Base-by-base conservation (phyloP, 2,329 filamentous ascomycete species). In the Xylariaceae sp. region DNA sequence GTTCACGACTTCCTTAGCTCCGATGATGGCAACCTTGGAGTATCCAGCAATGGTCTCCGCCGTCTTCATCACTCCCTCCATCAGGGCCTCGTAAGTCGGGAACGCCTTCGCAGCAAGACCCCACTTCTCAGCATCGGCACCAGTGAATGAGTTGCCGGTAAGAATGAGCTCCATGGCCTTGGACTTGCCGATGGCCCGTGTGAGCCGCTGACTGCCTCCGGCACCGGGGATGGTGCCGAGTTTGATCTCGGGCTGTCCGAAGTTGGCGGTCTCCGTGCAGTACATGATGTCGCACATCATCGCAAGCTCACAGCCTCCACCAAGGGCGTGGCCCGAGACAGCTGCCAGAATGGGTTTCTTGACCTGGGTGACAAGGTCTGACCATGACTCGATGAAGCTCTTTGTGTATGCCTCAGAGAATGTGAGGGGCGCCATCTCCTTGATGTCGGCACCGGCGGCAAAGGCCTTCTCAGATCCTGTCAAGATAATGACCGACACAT, bases 261-360 rank as follows among this genome's bases (percentile, higher is more conserved):
- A 97, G 69, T 90, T 95, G 66, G 94, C 93, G 13, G 76, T 84
- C 54, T 87, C 82, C 1, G 89, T 92, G 77, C 90, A 94, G 80
- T 97, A 97, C 61, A 99, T 77, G 67, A 97, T 88, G 74, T 99
- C 94, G 71, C 89, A 91, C 94, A 97, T 99, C 81, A 99, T 89
- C 53, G 94, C 92, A 11, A 99, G 83, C 79, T 99, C 94, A 74
- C 94, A 99, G 51, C 94, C 94, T 56, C 94, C 94, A 30, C 94
- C 94, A 1, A 99, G 84, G 2, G 94, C 94, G 72, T 97, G 92
- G 15, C 94, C 94, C 8, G 94, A 94, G 2, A 99, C 92, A 23
- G 94, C 94, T 11, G 90, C 90, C 66, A 99, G 92, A 70, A 97
- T 86, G 56, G 94, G 94, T 74, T 95, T 97, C 78, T 96, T 95